Evolutionary conservation across 768 basidiomycete genomes (phyloP).

Genomic region (Termitomyces sp.): DNA sequence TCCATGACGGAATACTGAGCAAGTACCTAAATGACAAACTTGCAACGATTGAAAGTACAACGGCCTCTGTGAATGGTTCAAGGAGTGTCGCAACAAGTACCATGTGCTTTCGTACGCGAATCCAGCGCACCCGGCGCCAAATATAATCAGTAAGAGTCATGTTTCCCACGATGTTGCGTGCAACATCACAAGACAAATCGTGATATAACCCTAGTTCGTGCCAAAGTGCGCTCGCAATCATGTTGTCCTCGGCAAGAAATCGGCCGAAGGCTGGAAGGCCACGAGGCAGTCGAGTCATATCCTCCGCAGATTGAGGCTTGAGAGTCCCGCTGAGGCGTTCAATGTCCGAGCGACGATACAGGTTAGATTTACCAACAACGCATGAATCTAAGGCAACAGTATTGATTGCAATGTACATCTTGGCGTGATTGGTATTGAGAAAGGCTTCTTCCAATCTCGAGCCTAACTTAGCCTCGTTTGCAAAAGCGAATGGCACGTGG

Average conservation of each 20-base stretch:
- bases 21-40: conserved; percentile 49
- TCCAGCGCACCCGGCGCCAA: conserved; percentile 90
- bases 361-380: conserved; percentile 93
- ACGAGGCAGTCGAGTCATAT: conserved; percentile 19
- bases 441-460: conserved; percentile 90
- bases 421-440: conserved; percentile 95
- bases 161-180: conserved; percentile 81
- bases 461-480: conserved; percentile 67
- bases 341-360: conserved; percentile 88
- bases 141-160: conserved; percentile 86
- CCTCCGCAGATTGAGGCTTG: conserved; percentile 33
- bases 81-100: conserved; percentile 77
- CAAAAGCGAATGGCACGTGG: conserved; percentile 87
- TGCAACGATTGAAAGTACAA: conserved; percentile 65
- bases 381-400: conserved; percentile 87
- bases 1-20: conserved; percentile 44
- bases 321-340: conserved; percentile 68
- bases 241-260: conserved; percentile 97
- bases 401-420: conserved; percentile 97
- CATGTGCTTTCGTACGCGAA: conserved; percentile 95
- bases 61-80: conserved; percentile 90
- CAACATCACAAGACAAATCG: conserved; percentile 87
- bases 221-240: conserved; percentile 91
- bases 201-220: conserved; percentile 88
- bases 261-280: conserved; percentile 81